Evolutionary conservation across 2,329 filamentous ascomycete genomes (phyloP).

Genomic region (Ascochyta fabae): DNA sequence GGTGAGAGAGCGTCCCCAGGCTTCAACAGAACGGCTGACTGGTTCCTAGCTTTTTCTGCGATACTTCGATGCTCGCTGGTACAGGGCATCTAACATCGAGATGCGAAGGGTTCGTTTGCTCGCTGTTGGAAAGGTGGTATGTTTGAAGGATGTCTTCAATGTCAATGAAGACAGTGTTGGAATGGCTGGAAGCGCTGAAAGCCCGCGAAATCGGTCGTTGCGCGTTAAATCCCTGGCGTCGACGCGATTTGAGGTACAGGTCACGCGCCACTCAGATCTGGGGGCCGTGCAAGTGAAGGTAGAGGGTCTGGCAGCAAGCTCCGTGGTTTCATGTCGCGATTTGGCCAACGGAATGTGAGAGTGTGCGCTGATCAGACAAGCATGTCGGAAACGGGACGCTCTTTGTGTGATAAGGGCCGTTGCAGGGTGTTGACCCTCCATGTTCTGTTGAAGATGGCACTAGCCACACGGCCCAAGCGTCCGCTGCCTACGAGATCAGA

Average conservation of each 20-base stretch:
- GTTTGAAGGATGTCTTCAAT: background rate
- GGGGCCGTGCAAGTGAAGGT: constrained; percentile 31
- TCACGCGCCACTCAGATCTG: constrained; percentile 27
- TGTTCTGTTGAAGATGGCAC: constrained; percentile 16
- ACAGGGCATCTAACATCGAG: constrained; percentile 24
- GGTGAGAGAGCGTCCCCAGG: constrained; percentile 18
- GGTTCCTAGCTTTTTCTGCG: constrained; percentile 17
- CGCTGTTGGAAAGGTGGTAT: background rate
- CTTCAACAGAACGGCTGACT: background rate
- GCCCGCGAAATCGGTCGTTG: background rate
- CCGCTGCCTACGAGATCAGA: constrained; percentile 27
- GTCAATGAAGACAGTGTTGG: background rate
- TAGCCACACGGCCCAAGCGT: constrained; percentile 16
- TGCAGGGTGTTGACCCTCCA: constrained; percentile 1
- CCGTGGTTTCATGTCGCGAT: constrained; percentile 24
- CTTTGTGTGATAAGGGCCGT: constrained; percentile 5
- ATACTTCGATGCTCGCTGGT: constrained; percentile 20
- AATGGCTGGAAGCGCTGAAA: background rate
- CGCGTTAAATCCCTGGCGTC: constrained; percentile 3
- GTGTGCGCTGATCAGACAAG: constrained; percentile 15
- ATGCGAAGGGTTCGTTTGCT: constrained; percentile 18
- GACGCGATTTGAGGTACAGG: constrained; percentile 16
- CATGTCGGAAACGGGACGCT: background rate
- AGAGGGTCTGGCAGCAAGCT: constrained; percentile 10
- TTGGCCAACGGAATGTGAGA: constrained; percentile 20